Evolutionary conservation across 352 stramenopile genomes (phyloP), one percentile per base, ranked within the genome.

Genomic region (Pythium guiyangense): DNA sequence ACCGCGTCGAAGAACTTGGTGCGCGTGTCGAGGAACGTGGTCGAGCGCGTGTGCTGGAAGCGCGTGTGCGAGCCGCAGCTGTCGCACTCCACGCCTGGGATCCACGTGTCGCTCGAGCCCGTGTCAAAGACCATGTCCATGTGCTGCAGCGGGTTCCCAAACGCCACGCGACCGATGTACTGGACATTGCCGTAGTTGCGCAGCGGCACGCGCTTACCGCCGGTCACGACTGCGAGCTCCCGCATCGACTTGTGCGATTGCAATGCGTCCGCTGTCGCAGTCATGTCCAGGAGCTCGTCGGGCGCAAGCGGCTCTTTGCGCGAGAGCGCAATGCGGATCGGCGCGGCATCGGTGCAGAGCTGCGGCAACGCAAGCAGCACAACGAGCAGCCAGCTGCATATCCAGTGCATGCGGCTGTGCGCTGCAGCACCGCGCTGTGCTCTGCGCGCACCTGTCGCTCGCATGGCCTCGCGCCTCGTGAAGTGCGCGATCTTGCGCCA

Each of bases 131-230:
- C 79, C 59, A 93, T 68, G 40, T 84, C 78, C 49, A 91, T 34
- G 8, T 66, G 46, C 61, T 93, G 83, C 48, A 66, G 73, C 15
- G 83, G 78, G 52, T 86, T 88, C 0, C 83, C 83, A 40, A 93
- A 86, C n/a, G 78, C 68, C 31, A 93, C 67, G 11, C 70, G 63
- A 17, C 83, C 83, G 9, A 91, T 81, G 59, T 93, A 93, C 67
- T 93, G 83, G 27, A 93, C 83, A 50, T 90, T 93, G 68, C 83
- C 83, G 58, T 88, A 93, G 68, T 93, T 93, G 54, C 86, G 77
- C 51, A 91, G 63, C 56, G 59, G 39, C 43, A 87, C 71, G 52
- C 71, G 74, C 52, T 84, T 79, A 45, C 56, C 54, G 8, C n/a
- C 45, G 10, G 70, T 62, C n/a, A 88, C 51, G 9, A 39, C 39